Conservation (phyloP, 768 basidiomycete species). For the Mycena capillaripes region DNA sequence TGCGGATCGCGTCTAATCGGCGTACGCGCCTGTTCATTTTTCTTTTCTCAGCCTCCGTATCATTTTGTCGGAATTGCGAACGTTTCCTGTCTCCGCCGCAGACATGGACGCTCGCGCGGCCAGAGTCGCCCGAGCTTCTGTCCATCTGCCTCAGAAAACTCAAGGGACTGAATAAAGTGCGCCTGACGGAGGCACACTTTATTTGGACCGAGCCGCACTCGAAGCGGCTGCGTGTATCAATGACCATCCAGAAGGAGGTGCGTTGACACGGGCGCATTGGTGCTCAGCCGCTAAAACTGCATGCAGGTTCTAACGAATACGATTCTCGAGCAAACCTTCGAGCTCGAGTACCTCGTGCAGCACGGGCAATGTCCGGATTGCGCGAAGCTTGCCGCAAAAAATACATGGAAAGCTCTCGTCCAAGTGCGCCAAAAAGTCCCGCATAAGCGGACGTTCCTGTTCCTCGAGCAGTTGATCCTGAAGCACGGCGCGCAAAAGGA, state of each 20-base stretch:
- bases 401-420: slow-evolving; percentile 98
- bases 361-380: slow-evolving; percentile 97
- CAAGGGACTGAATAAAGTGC: slow-evolving; percentile 93
- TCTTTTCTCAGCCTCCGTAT: slow-evolving; percentile 76
- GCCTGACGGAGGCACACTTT: slow-evolving; percentile 97
- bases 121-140: slow-evolving; percentile 93
- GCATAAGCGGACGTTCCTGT: slow-evolving; percentile 98
- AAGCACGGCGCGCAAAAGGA: slow-evolving; percentile 98
- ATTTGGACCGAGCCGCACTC: slow-evolving; percentile 99
- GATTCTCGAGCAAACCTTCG: slow-evolving; percentile 97
- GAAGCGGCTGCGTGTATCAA: slow-evolving; percentile 90
- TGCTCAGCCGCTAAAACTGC: neutral
- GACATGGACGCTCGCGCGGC: slow-evolving; percentile 87
- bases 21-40: slow-evolving; percentile 1
- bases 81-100: slow-evolving; percentile 93
- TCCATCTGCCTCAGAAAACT: slow-evolving; percentile 96
- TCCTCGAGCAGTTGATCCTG: slow-evolving; percentile 96
- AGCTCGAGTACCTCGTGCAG: slow-evolving; percentile 95
- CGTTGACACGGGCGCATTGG: slow-evolving; percentile 31
- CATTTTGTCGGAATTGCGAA: slow-evolving; percentile 96
- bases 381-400: slow-evolving; percentile 94
- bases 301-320: slow-evolving; percentile 92
- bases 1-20: slow-evolving; percentile 51
- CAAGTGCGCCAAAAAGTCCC: slow-evolving; percentile 99
- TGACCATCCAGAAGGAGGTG: slow-evolving; percentile 99